A percentile compares a stretch with the other conserved stretches of the same genome.
Evolutionary conservation across 2,329 filamentous ascomycete species (phyloP).

Genomic region (Lasiodiplodia sp.): DNA sequence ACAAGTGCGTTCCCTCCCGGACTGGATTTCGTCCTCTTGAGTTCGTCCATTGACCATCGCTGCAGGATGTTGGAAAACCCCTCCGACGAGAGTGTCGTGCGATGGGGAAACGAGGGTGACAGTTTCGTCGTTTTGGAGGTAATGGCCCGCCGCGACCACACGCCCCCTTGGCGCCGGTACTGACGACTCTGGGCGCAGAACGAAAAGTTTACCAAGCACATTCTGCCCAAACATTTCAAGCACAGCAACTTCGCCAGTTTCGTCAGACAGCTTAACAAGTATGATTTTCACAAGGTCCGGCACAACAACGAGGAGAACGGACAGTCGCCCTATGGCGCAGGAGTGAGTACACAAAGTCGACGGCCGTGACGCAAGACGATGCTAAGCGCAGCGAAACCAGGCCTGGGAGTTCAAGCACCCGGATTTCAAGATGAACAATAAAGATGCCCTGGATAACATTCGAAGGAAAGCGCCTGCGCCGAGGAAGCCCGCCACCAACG

Average conservation of each 20-base stretch:
- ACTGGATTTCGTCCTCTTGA: slow-evolving; percentile 26
- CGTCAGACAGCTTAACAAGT: slow-evolving; percentile 94
- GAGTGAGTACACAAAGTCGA: slow-evolving; percentile 60
- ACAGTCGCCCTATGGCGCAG: slow-evolving; percentile 80
- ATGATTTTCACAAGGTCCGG: slow-evolving; percentile 97
- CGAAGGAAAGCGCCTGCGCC: slow-evolving; percentile 92
- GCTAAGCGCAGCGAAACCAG: slow-evolving; percentile 51
- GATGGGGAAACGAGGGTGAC: slow-evolving; percentile 94
- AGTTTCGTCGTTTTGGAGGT: slow-evolving; percentile 98
- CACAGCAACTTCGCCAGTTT: slow-evolving; percentile 99
- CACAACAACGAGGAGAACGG: slow-evolving; percentile 87
- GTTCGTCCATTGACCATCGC: slow-evolving; percentile 42
- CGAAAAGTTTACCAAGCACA: slow-evolving; percentile 97
- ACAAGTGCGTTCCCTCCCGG: slow-evolving; percentile 74
- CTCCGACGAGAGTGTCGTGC: slow-evolving; percentile 87
- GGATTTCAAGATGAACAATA: slow-evolving; percentile 93
- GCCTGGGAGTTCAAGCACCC: slow-evolving; percentile 98
- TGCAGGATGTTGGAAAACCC: slow-evolving; percentile 94
- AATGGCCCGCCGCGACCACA: slow-evolving; percentile 38
- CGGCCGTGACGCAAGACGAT: background rate
- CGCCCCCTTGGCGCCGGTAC: background rate
- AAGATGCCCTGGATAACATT: slow-evolving; percentile 96
- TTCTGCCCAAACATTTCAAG: slow-evolving; percentile 98
- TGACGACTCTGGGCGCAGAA: slow-evolving; percentile 64
- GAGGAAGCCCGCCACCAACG: slow-evolving; percentile 67